A percentile compares a stretch with the other conserved stretches of the same genome.
These are phyloP conservation scores for Globisporangium yorkense DNA, from an alignment of 352 stramenopile species.

Conservation along the genomic window DNA sequence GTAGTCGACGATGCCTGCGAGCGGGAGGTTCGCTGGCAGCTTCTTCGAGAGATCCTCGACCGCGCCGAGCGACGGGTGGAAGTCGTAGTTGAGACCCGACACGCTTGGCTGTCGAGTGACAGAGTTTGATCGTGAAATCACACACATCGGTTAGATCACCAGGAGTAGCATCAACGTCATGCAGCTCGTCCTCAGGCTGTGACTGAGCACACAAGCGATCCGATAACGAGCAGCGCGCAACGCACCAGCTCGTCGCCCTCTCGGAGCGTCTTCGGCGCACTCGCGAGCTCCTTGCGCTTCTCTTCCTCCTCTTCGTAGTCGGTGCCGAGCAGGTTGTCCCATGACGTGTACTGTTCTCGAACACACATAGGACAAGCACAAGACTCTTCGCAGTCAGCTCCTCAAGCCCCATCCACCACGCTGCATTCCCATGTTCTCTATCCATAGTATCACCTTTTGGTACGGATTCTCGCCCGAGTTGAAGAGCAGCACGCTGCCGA, in stretches of 20 bases:
- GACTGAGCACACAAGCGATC: no score
- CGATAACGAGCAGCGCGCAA: neutral
- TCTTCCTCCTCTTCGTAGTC: conserved; percentile 87
- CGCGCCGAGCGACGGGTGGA: conserved; percentile 57
- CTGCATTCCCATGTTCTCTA: neutral
- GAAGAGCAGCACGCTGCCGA: conserved; percentile 81
- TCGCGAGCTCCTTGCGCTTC: conserved; percentile 75
- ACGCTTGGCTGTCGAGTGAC: conserved; percentile 33
- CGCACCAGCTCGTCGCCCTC: conserved; percentile 73
- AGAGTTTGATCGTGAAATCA: conserved; percentile 2
- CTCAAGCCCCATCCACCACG: neutral
- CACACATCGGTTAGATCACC: neutral
- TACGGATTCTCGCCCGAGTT: conserved; percentile 88
- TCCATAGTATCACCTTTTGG: conserved; percentile 48
- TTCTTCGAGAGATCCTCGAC: conserved; percentile 72
- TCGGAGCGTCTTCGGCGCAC: conserved; percentile 70
- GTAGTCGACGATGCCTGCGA: conserved; percentile 76
- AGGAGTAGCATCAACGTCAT: no score
- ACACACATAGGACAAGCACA: conserved; percentile 1
- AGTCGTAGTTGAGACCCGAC: conserved; percentile 75
- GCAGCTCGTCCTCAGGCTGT: no score
- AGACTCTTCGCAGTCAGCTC: neutral
- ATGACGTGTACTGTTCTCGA: conserved; percentile 70
- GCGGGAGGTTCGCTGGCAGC: conserved; percentile 68
- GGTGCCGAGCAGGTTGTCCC: conserved; percentile 81